Evolutionary conservation across 352 stramenopile species (phyloP), one percentile per base, ranked within the genome.

Genomic region (Phytophthora citrophthora): DNA sequence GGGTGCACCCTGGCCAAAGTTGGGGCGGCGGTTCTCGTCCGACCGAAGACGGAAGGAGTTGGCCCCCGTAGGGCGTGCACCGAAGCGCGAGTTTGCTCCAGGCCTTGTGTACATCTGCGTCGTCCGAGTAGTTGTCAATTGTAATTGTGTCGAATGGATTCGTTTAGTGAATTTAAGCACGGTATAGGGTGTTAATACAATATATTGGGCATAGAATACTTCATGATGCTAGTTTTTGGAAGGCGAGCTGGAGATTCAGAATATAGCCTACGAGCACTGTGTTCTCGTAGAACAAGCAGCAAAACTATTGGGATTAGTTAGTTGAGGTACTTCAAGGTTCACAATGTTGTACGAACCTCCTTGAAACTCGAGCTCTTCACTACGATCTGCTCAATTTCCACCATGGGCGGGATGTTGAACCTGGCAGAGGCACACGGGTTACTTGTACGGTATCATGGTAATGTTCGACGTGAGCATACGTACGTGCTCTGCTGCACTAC

Each of bases 301-400:
- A 87, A 48, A 90, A 90, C 78, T 90, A 52, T 1, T 24, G 12
- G 13, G 47, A 31, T 12, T 36, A 10, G n/a, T 43, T 18, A 29
- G 38, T 7, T 56, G 47, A 66, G 6, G 24, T 1, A 16, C 9
- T 16, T 4, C 1, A 45, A 7, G 12, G 7, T 15, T 10, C 3
- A 26, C 23, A 5, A 12, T 53, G 49, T 61, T 27, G 16, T 9
- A 34, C 48, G 13, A 54, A 88, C 81, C 77, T 90, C 79, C 55
- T 72, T 79, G 70, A 88, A 89, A 45, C 26, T 81, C n/a, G 59
- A 50, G 61, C 79, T 80, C 59, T 83, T 86, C 52, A 75, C 73
- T 13, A 76, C 73, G 41, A 88, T 70, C 44, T 71, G 63, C 61
- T 90, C 79, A 20, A 86, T 68, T 34, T 86, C 79, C 9, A 36